Base-by-base conservation (phyloP, 2,329 filamentous ascomycete species). In the Helotiales sp. region DNA sequence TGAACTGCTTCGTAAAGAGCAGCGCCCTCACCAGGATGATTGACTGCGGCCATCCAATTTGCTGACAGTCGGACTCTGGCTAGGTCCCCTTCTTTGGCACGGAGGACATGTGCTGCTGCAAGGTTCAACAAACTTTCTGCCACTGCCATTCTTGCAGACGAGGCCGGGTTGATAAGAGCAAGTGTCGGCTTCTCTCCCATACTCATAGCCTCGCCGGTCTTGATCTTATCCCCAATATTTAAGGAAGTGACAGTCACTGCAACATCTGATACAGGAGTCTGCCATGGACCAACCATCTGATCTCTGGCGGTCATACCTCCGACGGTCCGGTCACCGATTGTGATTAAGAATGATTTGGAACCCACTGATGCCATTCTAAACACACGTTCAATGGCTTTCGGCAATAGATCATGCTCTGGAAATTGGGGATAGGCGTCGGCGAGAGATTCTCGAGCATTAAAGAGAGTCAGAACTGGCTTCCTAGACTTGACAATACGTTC, bases 271-370 rank as follows among this genome's bases (percentile, higher is more conserved):
- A 98, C 92, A 2, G 95, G 95, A 12, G 88, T 90, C 73, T 98
- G 95, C 93, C 93, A 98, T 51, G 90, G 91, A 1, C 95, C 95
- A 54, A 97, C 93, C 85, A 98, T 93, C 74, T 98, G 95, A 71
- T 98, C 95, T 63, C 93, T 85, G 9, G 89, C 86, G 7, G 91
- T 92, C 57, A 98, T 81, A 51, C 93, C 95, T 63, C 93, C 93
- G 29, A 98, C 93, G 27, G 89, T 91, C 61, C 95, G 85, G 73
- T 98, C 95, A 50, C 90, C 93, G 65, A 98, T 99, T 1, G 95
- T 98, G 70, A 99, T 97, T 34, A 99, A 81, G 79, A 98, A 99
- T 22, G 89, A 92, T 76, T 98, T 98, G 22, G 93, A 97, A n/a
- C 92, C 93, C 22, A 98, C 95, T 1, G 93, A 84, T 19, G 95